Conservation (phyloP, 257 asterid genomes). For the Galeopsis tetrahit region DNA sequence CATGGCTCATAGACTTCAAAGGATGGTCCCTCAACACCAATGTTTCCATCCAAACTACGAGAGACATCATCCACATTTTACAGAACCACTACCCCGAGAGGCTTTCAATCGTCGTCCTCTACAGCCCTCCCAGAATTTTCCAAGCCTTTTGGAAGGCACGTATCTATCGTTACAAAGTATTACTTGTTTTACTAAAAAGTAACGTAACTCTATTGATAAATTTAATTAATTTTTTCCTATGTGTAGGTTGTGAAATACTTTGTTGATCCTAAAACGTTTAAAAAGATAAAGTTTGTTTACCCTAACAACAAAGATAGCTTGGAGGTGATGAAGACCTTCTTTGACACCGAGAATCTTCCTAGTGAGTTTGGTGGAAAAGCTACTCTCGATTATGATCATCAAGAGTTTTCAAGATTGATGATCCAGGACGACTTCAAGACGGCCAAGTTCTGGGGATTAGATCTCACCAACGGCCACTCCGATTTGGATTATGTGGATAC, state of each 20-base stretch:
- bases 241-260: conserved; percentile 73
- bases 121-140: conserved; percentile 78
- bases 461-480: not conserved
- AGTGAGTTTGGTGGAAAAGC: conserved; percentile 86
- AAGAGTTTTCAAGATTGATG: conserved; percentile 86
- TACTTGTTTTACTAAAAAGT: too few species aligned
- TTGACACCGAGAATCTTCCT: conserved; percentile 74
- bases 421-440: conserved; percentile 67
- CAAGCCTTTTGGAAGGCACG: conserved; percentile 81
- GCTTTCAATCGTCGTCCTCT: conserved; percentile 67
- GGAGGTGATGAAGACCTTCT: conserved; percentile 73
- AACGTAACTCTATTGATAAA: too few species aligned
- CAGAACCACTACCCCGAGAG: conserved; percentile 92
- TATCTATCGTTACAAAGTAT: too few species aligned
- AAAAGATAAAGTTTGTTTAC: conserved; percentile 69
- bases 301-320: conserved; percentile 65
- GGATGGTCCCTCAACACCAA: conserved; percentile 80
- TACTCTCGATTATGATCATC: conserved; percentile 69
- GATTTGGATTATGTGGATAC: too few species aligned
- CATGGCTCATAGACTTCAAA: conserved; percentile 90
- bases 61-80: conserved; percentile 65
- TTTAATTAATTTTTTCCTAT: not conserved
- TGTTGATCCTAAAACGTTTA: conserved; percentile 61
- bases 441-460: conserved; percentile 69
- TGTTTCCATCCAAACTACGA: conserved; percentile 61